A percentile compares a stretch with the other conserved stretches of the same genome.
Evolutionary conservation across 129 eudicot species (phyloP).

Genomic region (Flaveria brownii): DNA sequence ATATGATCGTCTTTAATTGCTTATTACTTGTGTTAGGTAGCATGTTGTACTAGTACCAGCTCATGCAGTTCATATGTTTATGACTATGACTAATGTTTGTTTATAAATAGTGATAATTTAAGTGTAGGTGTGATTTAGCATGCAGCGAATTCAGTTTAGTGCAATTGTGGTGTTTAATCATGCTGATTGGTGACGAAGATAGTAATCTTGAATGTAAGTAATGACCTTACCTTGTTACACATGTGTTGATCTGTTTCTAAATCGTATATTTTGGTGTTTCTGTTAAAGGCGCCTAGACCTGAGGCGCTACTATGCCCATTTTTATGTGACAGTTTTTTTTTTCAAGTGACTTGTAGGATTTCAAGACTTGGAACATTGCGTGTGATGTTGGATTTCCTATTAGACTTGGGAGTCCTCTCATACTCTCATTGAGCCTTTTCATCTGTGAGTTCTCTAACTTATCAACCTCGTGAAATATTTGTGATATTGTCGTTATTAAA

Average conservation of each 20-base stretch:
- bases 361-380: neutral
- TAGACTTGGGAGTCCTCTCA: neutral
- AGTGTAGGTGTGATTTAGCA: neutral
- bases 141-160: neutral
- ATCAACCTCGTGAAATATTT: neutral
- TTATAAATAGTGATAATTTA: neutral
- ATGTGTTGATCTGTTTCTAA: neutral
- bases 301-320: neutral
- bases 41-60: neutral
- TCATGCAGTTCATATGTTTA: neutral
- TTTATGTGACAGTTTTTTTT: neutral
- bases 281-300: neutral
- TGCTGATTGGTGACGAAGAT: neutral
- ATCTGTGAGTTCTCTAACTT: neutral
- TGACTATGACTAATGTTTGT: conserved; percentile 2
- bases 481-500: neutral
- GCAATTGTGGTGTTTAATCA: conserved; percentile 1
- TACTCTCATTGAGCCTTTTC: neutral
- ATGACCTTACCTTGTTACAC: neutral
- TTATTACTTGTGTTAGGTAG: neutral
- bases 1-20: neutral
- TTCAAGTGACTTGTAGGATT: neutral
- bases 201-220: neutral
- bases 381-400: neutral
- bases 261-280: neutral